These are phyloP conservation scores for Penicillium salamii DNA, from an alignment of 495 filamentous ascomycete genomes.

Conservation along the genomic window DNA sequence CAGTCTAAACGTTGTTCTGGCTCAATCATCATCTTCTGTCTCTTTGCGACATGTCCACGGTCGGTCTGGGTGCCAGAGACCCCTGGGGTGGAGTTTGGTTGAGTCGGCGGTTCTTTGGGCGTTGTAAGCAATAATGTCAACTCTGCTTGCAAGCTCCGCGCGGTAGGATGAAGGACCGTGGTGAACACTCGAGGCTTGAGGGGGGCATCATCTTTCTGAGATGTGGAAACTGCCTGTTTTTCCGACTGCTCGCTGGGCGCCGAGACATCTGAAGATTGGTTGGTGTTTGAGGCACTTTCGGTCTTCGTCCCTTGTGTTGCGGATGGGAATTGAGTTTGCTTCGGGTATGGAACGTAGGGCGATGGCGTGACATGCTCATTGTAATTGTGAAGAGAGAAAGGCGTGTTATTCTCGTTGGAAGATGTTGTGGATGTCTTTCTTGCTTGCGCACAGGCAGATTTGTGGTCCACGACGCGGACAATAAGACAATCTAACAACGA, in stretches of 20 bases:
- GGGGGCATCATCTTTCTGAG: constrained; percentile 41
- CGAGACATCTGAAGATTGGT: constrained; percentile 20
- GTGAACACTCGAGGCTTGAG: constrained; percentile 67
- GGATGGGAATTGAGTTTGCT: constrained; percentile 49
- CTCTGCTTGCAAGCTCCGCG: constrained; percentile 68
- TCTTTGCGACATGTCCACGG: constrained; percentile 59
- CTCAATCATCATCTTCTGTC: constrained; percentile 75
- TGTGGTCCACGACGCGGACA: constrained; percentile 85
- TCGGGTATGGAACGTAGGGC: constrained; percentile 75
- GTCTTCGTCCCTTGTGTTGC: constrained; percentile 37
- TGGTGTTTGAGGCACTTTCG: constrained; percentile 8
- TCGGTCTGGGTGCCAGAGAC: constrained; percentile 45
- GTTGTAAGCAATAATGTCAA: constrained; percentile 73
- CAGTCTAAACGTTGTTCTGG: constrained; percentile 65
- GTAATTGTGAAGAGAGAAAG: constrained; percentile 88
- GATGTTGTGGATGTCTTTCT: constrained; percentile 48
- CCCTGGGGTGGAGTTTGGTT: constrained; percentile 58
- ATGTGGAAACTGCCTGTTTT: constrained; percentile 47
- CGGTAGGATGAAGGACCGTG: constrained; percentile 82
- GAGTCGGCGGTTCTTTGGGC: constrained; percentile 46
- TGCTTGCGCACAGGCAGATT: constrained; percentile 57
- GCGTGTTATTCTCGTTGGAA: constrained; percentile 60
- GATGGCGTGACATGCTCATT: constrained; percentile 86
- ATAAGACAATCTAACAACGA: constrained; percentile 71
- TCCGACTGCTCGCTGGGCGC: constrained; percentile 34